Percentiles rank a stretch among this genome's conserved stretches.
Conservation (phyloP, 768 basidiomycete species). For the Mycena haematopus region DNA sequence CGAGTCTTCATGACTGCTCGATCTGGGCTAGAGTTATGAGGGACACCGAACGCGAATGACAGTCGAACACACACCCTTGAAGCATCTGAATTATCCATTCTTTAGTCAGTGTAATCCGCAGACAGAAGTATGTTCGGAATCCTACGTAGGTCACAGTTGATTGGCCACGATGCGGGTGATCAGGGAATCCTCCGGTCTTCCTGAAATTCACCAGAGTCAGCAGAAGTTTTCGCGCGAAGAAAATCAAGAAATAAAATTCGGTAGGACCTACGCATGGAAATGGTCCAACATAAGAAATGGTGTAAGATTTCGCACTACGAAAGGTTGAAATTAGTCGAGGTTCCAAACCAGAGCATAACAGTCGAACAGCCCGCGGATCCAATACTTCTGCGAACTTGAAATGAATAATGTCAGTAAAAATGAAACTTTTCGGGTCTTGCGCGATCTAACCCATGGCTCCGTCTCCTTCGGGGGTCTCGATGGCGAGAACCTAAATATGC, state of each 20-base stretch:
- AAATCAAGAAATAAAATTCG: no score
- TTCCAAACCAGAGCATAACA: not conserved
- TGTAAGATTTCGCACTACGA: conserved; percentile 71
- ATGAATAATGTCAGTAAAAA: not conserved
- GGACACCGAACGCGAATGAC: not conserved
- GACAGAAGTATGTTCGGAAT: not conserved
- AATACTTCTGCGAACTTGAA: conserved; percentile 85
- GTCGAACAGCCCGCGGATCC: conserved; percentile 58
- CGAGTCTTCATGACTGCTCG: conserved; percentile 90
- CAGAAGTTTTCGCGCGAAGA: not conserved
- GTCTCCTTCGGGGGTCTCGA: conserved; percentile 70
- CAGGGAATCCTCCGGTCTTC: conserved; percentile 68
- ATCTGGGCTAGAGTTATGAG: conserved; percentile 40
- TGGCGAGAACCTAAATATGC: conserved; percentile 49
- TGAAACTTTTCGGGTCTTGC: no score
- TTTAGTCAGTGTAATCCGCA: not conserved
- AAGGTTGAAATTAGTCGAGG: conserved; percentile 1
- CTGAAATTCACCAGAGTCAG: conserved; percentile 40
- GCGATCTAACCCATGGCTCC: conserved; percentile 10
- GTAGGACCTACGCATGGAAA: conserved; percentile 72
- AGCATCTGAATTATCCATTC: conserved; percentile 56
- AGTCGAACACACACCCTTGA: conserved; percentile 58
- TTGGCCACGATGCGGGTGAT: conserved; percentile 93
- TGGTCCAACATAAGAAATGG: conserved; percentile 94
- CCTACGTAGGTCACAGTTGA: conserved; percentile 78